Evolutionary conservation across 257 asterid genomes (phyloP), one percentile per base, ranked within the genome.

Genomic region (Nyctanthes arbortristis): DNA sequence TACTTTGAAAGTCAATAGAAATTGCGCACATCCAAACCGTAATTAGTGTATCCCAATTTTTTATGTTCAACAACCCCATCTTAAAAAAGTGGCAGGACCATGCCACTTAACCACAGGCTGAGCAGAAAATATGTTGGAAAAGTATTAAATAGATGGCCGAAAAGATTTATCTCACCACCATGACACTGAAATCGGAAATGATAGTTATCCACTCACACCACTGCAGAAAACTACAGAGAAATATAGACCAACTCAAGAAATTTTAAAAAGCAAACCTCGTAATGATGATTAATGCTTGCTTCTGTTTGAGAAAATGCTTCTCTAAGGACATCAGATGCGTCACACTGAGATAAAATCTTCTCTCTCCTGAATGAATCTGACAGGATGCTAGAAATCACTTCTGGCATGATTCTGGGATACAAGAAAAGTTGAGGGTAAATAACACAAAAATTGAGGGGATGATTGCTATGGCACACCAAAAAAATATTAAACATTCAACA

Each of bases 251-350:
- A 59, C 10, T 18, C 75, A 30, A 70, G 22, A 61, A 63, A 66
- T 63, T 39, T 28, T 10, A 59, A 79, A 76, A 29, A 73, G 64
- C n/a, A 61, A 83, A 94, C 99, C 99, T 94, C 99, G 40, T 94
- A 91, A 81, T 81, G 80, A 77, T 94, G 96, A 77, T 80, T 82
- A 69, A 91, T 80, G 74, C 84, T 78, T n/a, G 91, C 93, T 87
- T 94, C 99, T 2, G 99, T 88, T 67, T 81, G 88, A 76, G 66
- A 76, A 77, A 91, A 94, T 70, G 97, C 97, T 77, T 94, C 99
- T 81, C 86, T 82, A 61, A 94, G 99, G 73, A 94, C 96, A 73
- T 89, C 96, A 33, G 99, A 86, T 66, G 99, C 96, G 35, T 91
- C 89, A 52, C 82, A 66, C 61, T 70, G 89, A 35, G 79, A 81